phyloP scores from a whole-genome alignment of 805 yeast genomes.

The Cyberlindnera veronae region DNA sequence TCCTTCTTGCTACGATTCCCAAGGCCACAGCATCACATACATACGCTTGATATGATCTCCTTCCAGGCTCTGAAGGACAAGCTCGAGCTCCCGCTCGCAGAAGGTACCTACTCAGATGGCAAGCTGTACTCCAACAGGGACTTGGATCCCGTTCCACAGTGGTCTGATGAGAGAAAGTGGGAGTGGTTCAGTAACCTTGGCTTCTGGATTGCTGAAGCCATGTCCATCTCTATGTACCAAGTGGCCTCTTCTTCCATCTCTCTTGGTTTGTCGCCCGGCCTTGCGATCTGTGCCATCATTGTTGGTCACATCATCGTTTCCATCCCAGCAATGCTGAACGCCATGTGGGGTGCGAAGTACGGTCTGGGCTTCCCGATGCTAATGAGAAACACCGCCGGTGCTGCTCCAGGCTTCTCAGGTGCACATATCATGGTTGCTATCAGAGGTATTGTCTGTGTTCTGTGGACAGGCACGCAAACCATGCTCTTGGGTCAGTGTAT shows the following conservation, averaged over 20 bases:
- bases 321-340: constrained; percentile 23
- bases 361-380: constrained; percentile 36
- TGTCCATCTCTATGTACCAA: constrained; percentile 77
- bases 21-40: too few relatives aligned
- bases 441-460: constrained; percentile 32
- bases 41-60: constrained; percentile 4
- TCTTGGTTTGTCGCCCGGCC: constrained; percentile 63
- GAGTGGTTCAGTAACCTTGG: constrained; percentile 47
- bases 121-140: constrained; percentile 54
- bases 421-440: constrained; percentile 29
- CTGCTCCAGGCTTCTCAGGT: constrained; percentile 33
- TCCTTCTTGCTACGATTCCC: too few relatives aligned
- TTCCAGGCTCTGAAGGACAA: constrained; percentile 5
- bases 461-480: constrained; percentile 74
- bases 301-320: constrained; percentile 28
- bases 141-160: constrained; percentile 60
- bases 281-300: constrained; percentile 26
- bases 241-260: constrained; percentile 70
- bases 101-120: constrained; percentile 24
- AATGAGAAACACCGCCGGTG: constrained; percentile 34
- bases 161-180: constrained; percentile 60
- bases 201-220: constrained; percentile 75
- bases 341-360: constrained; percentile 30
- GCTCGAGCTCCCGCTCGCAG: constrained; percentile 19
- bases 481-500: constrained; percentile 75